These are phyloP conservation scores for Sordaria brevicollis DNA, from an alignment of 495 filamentous ascomycete genomes.

Conservation along the genomic window DNA sequence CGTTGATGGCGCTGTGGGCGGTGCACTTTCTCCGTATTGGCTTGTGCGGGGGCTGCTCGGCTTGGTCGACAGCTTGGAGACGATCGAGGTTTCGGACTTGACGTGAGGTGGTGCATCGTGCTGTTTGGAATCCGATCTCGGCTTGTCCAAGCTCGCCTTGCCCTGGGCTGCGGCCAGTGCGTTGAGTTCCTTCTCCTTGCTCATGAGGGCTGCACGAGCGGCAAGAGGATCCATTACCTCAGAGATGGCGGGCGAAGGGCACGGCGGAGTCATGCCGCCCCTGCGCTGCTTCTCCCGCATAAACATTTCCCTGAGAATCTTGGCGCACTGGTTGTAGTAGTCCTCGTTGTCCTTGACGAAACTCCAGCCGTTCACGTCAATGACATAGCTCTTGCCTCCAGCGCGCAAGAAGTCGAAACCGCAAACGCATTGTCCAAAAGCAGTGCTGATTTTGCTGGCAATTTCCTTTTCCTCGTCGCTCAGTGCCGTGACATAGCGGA, in stretches of 20 bases:
- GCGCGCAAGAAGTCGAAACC: slow-evolving; percentile 92
- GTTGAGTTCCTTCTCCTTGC: slow-evolving; percentile 23
- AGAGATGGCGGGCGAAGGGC: slow-evolving; percentile 33
- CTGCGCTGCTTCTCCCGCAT: slow-evolving; percentile 54
- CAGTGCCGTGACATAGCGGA: slow-evolving; percentile 85
- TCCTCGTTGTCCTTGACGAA: slow-evolving; percentile 99
- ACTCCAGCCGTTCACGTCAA: slow-evolving; percentile 99
- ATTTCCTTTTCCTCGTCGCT: slow-evolving; percentile 72
- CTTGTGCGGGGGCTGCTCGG: slow-evolving; percentile 24
- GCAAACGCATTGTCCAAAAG: slow-evolving; percentile 91
- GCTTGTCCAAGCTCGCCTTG: slow-evolving; percentile 25
- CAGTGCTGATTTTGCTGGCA: slow-evolving; percentile 78
- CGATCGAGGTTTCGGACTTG: slow-evolving; percentile 8
- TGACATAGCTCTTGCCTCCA: slow-evolving; percentile 84
- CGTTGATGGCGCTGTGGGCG: slow-evolving; percentile 32
- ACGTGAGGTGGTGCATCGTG: slow-evolving; percentile 1
- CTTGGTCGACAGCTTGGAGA: slow-evolving; percentile 23
- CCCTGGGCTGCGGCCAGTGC: slow-evolving; percentile 19
- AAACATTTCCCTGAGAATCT: slow-evolving; percentile 79
- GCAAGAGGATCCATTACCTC: slow-evolving; percentile 31
- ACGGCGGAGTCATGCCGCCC: slow-evolving; percentile 31
- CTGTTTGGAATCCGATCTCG: slow-evolving; percentile 6
- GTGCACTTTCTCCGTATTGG: slow-evolving; percentile 25
- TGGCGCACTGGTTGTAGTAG: slow-evolving; percentile 88
- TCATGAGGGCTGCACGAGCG: slow-evolving; percentile 17